Evolutionary conservation across 1,284 basidiomycete genomes (phyloP), one percentile per base, ranked within the genome.

Genomic region (Tylopilus orsonianus): DNA sequence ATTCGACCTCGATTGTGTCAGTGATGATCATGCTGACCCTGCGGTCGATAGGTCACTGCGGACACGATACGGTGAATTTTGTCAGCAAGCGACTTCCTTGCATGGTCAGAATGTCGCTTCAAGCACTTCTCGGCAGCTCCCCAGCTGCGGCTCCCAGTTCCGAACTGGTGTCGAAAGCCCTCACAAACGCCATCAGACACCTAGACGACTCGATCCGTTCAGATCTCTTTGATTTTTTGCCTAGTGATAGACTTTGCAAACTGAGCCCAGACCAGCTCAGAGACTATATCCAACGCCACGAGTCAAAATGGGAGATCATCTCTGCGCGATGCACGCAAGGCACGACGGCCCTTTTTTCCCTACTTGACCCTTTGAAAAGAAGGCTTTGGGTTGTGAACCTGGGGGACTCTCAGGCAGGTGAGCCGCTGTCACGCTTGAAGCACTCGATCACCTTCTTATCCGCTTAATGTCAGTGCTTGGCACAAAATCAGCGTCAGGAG

Each of bases 351-450:
- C 67, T 87, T 27, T 59, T 85, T 34, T 71, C 80, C 18, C 62
- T 86, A 30, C 64, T 75, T 30, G 80, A 85, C 62, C 77, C 81
- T 5, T 53, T 59, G 9, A 71, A 65, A 42, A 70, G 66, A 42
- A 74, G 81, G 53, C 53, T 87, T 10, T 86, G 83, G 83, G 68
- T 85, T 32, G 79, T 76, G n/a, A 84, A 81, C 62, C 67, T 87
- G 27, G 83, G 83, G 13, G 79, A 86, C 61, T 81, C 80, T 56
- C 75, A 77, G 59, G 83, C 83, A 65, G 78, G 83, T 83, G 56
- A 39, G 68, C 24, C 41, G 29, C 39, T 34, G 13, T 45, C 36
- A 33, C 30, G 26, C 32, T 30, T 45, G 22, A 10, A 18, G 10
- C 14, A 33, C 7, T 36, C 9, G 18, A 42, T 37, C 24, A 4